phyloP scores from a whole-genome alignment of 1,139 yeast species.

The Suhomyces bokatorum region DNA sequence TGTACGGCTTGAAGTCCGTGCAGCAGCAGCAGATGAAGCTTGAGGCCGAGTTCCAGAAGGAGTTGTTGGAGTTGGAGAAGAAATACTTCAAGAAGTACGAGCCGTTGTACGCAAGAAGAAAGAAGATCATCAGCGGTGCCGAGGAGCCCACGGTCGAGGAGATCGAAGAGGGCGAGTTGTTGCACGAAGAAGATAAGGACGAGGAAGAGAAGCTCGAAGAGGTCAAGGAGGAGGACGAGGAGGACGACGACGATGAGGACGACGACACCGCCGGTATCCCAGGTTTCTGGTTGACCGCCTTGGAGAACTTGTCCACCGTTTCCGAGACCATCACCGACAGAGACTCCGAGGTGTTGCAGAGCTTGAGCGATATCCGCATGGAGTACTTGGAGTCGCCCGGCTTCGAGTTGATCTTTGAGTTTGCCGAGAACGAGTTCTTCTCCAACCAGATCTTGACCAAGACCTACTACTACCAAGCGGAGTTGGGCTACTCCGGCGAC shows the following conservation, averaged over 20 bases:
- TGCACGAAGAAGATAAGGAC: constrained; percentile 55
- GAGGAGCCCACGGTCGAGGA: constrained; percentile 79
- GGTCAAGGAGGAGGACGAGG: constrained; percentile 42
- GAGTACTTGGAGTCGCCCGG: constrained; percentile 89
- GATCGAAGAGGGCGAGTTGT: constrained; percentile 70
- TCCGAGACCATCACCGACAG: constrained; percentile 87
- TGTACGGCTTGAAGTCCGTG: constrained; percentile 79
- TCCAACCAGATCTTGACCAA: constrained; percentile 70
- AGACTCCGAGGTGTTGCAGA: constrained; percentile 79
- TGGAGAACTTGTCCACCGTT: constrained; percentile 80
- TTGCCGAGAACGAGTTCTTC: constrained; percentile 76
- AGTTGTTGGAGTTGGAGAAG: constrained; percentile 83
- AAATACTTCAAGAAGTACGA: constrained; percentile 70
- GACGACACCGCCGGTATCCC: constrained; percentile 73
- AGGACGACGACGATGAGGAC: constrained; percentile 38
- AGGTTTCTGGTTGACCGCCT: constrained; percentile 93
- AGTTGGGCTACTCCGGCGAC: constrained; percentile 93
- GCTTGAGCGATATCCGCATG: constrained; percentile 70
- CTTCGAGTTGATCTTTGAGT: constrained; percentile 81
- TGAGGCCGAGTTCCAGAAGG: constrained; percentile 91
- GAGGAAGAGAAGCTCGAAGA: constrained; percentile 26
- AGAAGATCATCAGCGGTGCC: constrained; percentile 67
- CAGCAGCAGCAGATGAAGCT: constrained; percentile 79
- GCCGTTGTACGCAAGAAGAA: constrained; percentile 78
- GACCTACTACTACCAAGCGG: constrained; percentile 92